Percentiles rank a stretch among this genome's conserved stretches.
Evolutionary conservation across 306 rosid species (phyloP).

Genomic region (Dalbergia cochinchinensis): DNA sequence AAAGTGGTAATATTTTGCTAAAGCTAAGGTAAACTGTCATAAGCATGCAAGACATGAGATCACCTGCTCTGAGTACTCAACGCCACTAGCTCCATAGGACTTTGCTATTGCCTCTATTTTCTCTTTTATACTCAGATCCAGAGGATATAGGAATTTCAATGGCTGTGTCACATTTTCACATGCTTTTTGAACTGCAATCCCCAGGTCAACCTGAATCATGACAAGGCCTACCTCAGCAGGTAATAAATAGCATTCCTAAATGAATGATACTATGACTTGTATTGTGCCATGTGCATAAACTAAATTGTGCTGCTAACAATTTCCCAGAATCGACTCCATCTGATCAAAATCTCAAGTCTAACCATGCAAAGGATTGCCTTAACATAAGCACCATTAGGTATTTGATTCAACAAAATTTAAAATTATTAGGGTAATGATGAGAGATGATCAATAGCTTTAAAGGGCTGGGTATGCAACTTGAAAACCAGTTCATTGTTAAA

Average conservation of each 20-base stretch:
- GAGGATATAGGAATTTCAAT: constrained; percentile 83
- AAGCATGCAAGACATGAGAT: constrained; percentile 38
- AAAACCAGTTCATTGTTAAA: neutral
- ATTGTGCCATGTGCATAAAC: constrained; percentile 9
- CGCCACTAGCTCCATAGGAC: constrained; percentile 92
- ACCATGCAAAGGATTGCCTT: constrained; percentile 12
- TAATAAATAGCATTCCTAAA: constrained; percentile 22
- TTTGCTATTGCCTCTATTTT: constrained; percentile 95
- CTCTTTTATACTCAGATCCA: constrained; percentile 80
- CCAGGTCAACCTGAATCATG: constrained; percentile 86
- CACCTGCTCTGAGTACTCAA: constrained; percentile 94
- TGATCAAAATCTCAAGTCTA: constrained; percentile 22
- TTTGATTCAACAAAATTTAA: constrained; percentile 24
- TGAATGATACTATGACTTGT: constrained; percentile 24
- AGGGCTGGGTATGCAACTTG: constrained; percentile 23
- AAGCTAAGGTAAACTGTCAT: constrained; percentile 17
- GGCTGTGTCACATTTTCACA: constrained; percentile 82
- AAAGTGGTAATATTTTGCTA: neutral
- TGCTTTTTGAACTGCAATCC: constrained; percentile 85
- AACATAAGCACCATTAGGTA: constrained; percentile 26
- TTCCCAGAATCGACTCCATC: constrained; percentile 16
- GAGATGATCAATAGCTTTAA: constrained; percentile 2
- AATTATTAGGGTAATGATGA: constrained; percentile 1
- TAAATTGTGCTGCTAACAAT: constrained; percentile 4
- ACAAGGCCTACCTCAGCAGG: constrained; percentile 40